Conservation (phyloP, 345 rosid genomes). For the Arabidopsis arenosa region DNA sequence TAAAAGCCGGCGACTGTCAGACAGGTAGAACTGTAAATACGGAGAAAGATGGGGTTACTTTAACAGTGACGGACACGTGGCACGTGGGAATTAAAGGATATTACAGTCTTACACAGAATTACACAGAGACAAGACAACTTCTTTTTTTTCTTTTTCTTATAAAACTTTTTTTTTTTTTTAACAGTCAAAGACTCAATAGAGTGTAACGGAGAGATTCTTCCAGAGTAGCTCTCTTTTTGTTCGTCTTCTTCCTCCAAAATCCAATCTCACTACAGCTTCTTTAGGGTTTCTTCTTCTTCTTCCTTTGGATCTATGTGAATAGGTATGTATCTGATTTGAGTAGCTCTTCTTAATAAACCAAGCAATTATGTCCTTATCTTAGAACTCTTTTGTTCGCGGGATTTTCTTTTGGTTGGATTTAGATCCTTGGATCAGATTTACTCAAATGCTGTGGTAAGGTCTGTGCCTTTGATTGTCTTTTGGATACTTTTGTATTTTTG, state of each 20-base stretch:
- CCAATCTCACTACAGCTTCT: slow-evolving; percentile 30
- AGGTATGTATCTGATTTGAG: slow-evolving; percentile 33
- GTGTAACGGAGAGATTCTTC: slow-evolving; percentile 46
- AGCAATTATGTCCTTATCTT: background rate
- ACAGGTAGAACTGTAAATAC: slow-evolving; percentile 36
- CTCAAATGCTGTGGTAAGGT: background rate
- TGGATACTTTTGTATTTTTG: background rate
- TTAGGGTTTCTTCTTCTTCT: slow-evolving; percentile 20
- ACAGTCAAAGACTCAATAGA: slow-evolving; percentile 44
- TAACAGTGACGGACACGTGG: slow-evolving; percentile 34
- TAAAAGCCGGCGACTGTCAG: slow-evolving; percentile 44
- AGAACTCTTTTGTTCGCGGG: background rate
- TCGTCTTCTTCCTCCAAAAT: slow-evolving; percentile 37
- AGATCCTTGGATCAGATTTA: slow-evolving; percentile 22
- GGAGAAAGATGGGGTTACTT: background rate
- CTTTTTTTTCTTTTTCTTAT: background rate
- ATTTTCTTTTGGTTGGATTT: slow-evolving; percentile 23
- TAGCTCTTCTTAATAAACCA: background rate
- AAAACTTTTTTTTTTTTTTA: background rate
- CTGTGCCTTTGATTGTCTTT: background rate
- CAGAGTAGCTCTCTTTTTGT: slow-evolving; percentile 20
- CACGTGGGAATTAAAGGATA: slow-evolving; percentile 28
- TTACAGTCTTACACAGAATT: slow-evolving; percentile 21
- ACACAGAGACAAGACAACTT: slow-evolving; percentile 21
- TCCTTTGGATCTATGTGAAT: slow-evolving; percentile 37